Conservation (phyloP, 805 yeast genomes). For the Yamadazyma sp. region DNA sequence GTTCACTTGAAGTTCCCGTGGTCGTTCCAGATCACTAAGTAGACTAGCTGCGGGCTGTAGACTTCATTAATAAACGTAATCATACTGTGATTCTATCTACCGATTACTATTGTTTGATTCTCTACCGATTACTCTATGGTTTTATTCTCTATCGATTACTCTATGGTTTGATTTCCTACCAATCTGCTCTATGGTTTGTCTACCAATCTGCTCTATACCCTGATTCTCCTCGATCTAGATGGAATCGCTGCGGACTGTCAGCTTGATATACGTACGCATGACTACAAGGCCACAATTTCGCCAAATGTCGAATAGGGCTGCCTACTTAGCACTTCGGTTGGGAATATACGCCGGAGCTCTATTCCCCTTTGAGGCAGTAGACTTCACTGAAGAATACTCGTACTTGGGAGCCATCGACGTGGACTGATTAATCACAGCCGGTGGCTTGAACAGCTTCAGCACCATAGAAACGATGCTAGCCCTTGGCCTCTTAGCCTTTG, state of each 20-base stretch:
- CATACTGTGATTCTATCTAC: background rate
- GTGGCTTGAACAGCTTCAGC: constrained; percentile 1
- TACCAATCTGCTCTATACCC: too few relatives aligned
- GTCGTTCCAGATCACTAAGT: constrained; percentile 80
- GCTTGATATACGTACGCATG: too few relatives aligned
- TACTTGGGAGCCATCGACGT: constrained; percentile 8
- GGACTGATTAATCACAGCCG: background rate
- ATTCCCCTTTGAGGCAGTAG: constrained; percentile 12
- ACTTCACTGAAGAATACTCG: constrained; percentile 2
- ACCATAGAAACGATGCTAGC: background rate
- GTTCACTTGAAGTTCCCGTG: constrained; percentile 76
- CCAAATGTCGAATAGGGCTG: too few relatives aligned
- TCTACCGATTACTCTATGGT: too few relatives aligned
- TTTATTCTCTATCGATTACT: too few relatives aligned
- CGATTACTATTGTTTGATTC: background rate
- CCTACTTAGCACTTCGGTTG: constrained; percentile 21
- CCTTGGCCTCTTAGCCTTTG: background rate
- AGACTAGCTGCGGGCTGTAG: too few relatives aligned
- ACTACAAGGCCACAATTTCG: too few relatives aligned
- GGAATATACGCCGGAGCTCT: constrained; percentile 38
- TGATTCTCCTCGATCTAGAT: too few relatives aligned
- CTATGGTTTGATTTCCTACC: too few relatives aligned
- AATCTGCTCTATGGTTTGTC: too few relatives aligned
- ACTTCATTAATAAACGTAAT: too few relatives aligned
- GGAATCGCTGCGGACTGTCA: too few relatives aligned